Conservation (phyloP, 805 yeast species). For the Wickerhamomyces sydowiorum region DNA sequence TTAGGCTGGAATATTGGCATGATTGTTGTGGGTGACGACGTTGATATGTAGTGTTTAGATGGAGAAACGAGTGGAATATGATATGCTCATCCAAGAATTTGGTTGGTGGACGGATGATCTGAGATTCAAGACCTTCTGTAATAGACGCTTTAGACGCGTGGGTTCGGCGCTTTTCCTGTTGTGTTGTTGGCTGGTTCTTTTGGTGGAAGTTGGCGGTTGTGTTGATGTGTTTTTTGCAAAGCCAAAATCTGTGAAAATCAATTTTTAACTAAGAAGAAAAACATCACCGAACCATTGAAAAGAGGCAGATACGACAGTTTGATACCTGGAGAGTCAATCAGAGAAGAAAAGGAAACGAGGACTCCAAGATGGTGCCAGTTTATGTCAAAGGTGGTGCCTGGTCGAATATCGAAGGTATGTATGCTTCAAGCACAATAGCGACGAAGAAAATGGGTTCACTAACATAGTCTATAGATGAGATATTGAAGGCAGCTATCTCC, state of each 20-base stretch:
- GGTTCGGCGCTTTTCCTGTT: no score
- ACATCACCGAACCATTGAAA: background rate
- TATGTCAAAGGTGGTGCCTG: slow-evolving; percentile 87
- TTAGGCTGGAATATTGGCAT: slow-evolving; percentile 55
- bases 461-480: slow-evolving; percentile 51
- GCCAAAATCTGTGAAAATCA: no score
- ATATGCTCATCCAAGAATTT: no score
- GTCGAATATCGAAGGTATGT: slow-evolving; percentile 55
- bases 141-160: background rate
- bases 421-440: background rate
- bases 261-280: background rate
- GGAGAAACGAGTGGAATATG: no score
- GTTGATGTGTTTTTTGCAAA: background rate
- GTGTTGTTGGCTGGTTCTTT: no score
- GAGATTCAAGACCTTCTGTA: no score
- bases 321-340: no score
- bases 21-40: background rate
- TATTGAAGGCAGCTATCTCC: slow-evolving; percentile 82
- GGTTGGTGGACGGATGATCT: no score
- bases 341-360: background rate
- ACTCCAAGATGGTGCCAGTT: slow-evolving; percentile 45
- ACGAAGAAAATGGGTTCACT: background rate
- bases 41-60: background rate
- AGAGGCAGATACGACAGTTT: background rate
- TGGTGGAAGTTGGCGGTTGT: background rate